Base-by-base conservation (phyloP, 495 filamentous ascomycete genomes). In the Aspergillus incahuasiensis region DNA sequence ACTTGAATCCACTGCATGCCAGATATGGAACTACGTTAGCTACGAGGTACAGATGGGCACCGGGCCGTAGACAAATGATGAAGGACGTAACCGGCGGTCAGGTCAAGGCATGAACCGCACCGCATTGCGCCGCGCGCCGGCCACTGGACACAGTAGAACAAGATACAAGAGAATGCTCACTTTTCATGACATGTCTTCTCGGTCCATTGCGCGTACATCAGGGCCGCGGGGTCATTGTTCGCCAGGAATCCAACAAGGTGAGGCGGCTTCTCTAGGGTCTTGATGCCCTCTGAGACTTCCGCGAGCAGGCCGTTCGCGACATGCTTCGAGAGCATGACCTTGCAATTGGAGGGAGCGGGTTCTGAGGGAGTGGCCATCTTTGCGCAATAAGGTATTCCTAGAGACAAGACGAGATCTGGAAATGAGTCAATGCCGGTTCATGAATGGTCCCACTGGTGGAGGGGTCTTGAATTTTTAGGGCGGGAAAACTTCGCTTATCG, bases 141-240 rank as follows among this genome's bases (percentile, higher is more conserved):
- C 52, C 52, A 67, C 64, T 63, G 59, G 59, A 47, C 48, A 38
- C 22, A 45, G 60, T 52, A 28, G 51, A 32, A 57, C 25, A 38
- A 59, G 62, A 52, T 51, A 61, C 52, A 21, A 63, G 52, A 61
- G 59, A 54, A 65, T 57, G 64, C 85, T 85, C 75, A 96, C 92
- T 95, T 91, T 74, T 97, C 91, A 68, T 81, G 79, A 68, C 90
- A 96, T 3, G 94, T 97, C 78, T 95, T 95, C 67, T 86, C 85
- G n/a, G 91, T 96, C 91, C 89, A 96, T 64, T 96, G 87, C 54
- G 94, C 94, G 68, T 98, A 98, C 77, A 94, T 89, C 55, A 84
- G 75, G 32, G 92, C 94, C 16, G 90, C 89, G 38, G 91, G 91
- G 73, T 98, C 94, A 57, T 82, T 77, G 68, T 95, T 96, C 48